Evolutionary conservation across 2,329 filamentous ascomycete species (phyloP), one percentile per base, ranked within the genome.

Genomic region (Sporothrix pseudoabietina): DNA sequence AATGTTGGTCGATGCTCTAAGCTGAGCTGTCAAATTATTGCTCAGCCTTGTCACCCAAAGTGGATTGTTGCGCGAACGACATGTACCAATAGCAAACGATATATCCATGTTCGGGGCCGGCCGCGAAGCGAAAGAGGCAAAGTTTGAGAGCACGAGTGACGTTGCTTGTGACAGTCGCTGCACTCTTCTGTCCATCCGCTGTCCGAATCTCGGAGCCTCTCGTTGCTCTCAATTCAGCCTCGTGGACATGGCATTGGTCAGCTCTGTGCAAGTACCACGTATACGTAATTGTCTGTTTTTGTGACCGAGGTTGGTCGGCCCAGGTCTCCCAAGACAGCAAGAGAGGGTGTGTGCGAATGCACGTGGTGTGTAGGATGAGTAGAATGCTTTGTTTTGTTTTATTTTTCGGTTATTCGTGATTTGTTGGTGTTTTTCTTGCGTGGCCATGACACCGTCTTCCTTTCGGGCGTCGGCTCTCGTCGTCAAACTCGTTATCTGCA

Each of bases 321-420:
- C 6, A 16, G 12, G 35, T 8, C 10, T 26, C 22, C 65, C 22
- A 52, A n/a, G 44, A 55, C 10, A 10, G 4, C 22, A 52, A n/a
- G 44, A 55, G n/a, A 10, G 4, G 32, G 4, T 26, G 66, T 22
- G 35, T 26, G 19, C 5, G 19, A 69, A 69, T 54, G 16, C 66
- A 41, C 9, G 47, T 26, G 30, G 19, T 19, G 9, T 44, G 30
- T 7, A 26, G 8, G 30, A 10, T 41, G 68, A 70, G 68, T 44
- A 70, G 68, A 70, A 70, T 57, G 52, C 32, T 71, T 59, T 59
- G 39, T 32, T 59, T 59, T 19, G n/a, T 35, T 59, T 59, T 26
- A 47, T 59, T 59, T 19, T 44, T 35, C 35, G 35, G 35, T 35
- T 35, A 35, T 35, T 49, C 39, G 16, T 61, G 16, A 41, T 12